phyloP scores from a whole-genome alignment of 192 early-diverging fungal species.

The Entophlyctis luteolus region DNA sequence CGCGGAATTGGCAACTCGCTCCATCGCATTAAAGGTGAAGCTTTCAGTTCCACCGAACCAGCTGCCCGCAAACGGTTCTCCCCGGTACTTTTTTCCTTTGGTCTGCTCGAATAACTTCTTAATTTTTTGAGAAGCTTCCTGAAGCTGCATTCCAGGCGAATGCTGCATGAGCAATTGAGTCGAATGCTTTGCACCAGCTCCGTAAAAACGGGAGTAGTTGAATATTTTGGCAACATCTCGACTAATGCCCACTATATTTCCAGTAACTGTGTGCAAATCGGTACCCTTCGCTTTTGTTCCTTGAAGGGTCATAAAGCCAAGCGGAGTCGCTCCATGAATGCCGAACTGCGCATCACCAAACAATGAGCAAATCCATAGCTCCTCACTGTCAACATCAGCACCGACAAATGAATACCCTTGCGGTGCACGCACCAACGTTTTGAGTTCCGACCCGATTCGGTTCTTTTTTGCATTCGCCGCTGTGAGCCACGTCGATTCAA shows the following conservation, averaged over 20 bases:
- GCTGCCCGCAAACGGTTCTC: constrained; percentile 35
- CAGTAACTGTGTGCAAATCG: constrained; percentile 91
- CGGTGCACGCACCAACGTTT: constrained; percentile 81
- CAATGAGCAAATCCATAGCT: constrained; percentile 93
- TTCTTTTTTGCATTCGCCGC: constrained; percentile 87
- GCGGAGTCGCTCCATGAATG: constrained; percentile 84
- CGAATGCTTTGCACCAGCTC: constrained; percentile 83
- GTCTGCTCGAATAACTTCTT: constrained; percentile 71
- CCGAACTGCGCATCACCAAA: constrained; percentile 92
- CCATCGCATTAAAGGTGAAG: constrained; percentile 91
- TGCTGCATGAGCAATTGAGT: constrained; percentile 73
- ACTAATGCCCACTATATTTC: constrained; percentile 77
- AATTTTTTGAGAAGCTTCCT: constrained; percentile 63
- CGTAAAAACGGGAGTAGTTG: constrained; percentile 95
- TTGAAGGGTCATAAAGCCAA: constrained; percentile 98
- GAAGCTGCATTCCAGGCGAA: constrained; percentile 64
- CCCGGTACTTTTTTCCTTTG: constrained; percentile 66
- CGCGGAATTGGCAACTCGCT: constrained; percentile 67
- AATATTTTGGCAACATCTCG: constrained; percentile 90
- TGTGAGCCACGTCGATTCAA: constrained; percentile 93
- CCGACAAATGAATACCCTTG: constrained; percentile 82
- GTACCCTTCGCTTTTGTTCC: constrained; percentile 84
- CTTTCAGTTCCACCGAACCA: constrained; percentile 91
- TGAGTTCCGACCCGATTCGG: constrained; percentile 90
- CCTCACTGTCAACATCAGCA: constrained; percentile 95